These are phyloP conservation scores for Fusarium praegraminearum DNA, from an alignment of 2,329 filamentous ascomycete genomes.

Conservation along the genomic window DNA sequence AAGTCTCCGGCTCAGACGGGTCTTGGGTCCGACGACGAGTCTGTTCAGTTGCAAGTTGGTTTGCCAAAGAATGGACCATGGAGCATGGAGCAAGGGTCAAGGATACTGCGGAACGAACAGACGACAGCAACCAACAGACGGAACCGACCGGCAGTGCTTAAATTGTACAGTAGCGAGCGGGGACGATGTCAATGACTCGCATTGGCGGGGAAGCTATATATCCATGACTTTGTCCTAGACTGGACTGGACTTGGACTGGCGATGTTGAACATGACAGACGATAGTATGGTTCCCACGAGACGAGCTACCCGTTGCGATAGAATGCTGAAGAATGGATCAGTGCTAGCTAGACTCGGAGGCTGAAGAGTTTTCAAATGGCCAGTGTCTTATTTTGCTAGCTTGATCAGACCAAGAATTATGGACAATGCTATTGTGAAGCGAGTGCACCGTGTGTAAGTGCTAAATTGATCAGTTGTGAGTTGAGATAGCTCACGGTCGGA, in stretches of 20 bases:
- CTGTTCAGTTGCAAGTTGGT: not conserved
- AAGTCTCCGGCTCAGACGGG: constrained; percentile 32
- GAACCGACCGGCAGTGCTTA: constrained; percentile 39
- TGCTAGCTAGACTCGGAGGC: not conserved
- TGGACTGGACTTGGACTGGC: constrained; percentile 19
- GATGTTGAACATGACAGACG: constrained; percentile 16
- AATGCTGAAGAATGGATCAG: constrained; percentile 9
- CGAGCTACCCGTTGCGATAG: constrained; percentile 6
- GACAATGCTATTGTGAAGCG: constrained; percentile 5
- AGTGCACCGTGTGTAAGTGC: constrained; percentile 3
- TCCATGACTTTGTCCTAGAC: constrained; percentile 33
- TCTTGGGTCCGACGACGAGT: constrained; percentile 11
- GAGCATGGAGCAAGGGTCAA: constrained; percentile 37
- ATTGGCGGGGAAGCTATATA: constrained; percentile 43
- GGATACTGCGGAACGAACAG: constrained; percentile 30
- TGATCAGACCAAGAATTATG: not conserved
- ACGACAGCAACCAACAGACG: constrained; percentile 30
- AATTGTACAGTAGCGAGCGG: constrained; percentile 24
- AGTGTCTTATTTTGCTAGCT: not conserved
- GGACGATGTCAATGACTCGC: constrained; percentile 44
- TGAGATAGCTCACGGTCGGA: constrained; percentile 10
- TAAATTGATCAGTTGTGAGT: constrained; percentile 7
- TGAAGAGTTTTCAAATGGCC: not conserved
- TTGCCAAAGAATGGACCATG: constrained; percentile 25
- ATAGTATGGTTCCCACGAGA: constrained; percentile 17